Percentiles rank a stretch among this genome's conserved stretches.
phyloP scores from a whole-genome alignment of 1,284 basidiomycete species.

The Tilletiopsis washingtonensis region DNA sequence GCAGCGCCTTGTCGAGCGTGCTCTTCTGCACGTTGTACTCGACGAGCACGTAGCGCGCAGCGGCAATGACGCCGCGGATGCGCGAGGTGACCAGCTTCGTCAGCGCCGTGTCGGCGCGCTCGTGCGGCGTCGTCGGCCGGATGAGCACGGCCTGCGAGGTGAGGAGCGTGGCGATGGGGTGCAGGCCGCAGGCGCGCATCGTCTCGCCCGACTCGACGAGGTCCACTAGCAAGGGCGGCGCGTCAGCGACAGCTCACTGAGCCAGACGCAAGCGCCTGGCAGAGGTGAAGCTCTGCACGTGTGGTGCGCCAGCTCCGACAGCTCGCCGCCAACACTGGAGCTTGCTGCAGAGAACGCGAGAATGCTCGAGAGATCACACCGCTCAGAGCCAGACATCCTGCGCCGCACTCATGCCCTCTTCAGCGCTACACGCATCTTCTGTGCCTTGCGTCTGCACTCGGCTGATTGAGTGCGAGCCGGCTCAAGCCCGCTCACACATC shows the following conservation, averaged over 20 bases:
- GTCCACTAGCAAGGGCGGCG: conserved; percentile 14
- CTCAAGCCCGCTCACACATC: too few species aligned
- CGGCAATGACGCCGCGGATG: conserved; percentile 87
- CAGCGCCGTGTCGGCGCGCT: conserved; percentile 57
- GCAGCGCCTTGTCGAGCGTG: conserved; percentile 59
- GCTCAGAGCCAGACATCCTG: too few species aligned
- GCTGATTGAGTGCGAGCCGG: too few species aligned
- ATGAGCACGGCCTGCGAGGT: conserved; percentile 89
- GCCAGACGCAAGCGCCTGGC: too few species aligned
- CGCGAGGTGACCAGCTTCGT: conserved; percentile 76
- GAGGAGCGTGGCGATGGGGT: conserved; percentile 73
- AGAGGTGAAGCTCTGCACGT: too few species aligned
- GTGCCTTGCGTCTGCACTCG: too few species aligned
- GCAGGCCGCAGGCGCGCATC: conserved; percentile 94
- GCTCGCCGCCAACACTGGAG: too few species aligned
- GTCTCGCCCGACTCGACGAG: conserved; percentile 86
- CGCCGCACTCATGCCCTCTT: too few species aligned
- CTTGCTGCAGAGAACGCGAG: too few species aligned
- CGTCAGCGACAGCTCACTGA: neutral
- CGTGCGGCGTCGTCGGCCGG: conserved; percentile 64
- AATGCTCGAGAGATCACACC: too few species aligned
- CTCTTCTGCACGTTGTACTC: conserved; percentile 79
- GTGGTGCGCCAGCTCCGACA: too few species aligned
- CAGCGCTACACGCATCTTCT: too few species aligned
- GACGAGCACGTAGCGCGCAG: conserved; percentile 76